These are phyloP conservation scores for Lachancea sp. DNA, from an alignment of 805 yeast genomes.

Conservation along the genomic window DNA sequence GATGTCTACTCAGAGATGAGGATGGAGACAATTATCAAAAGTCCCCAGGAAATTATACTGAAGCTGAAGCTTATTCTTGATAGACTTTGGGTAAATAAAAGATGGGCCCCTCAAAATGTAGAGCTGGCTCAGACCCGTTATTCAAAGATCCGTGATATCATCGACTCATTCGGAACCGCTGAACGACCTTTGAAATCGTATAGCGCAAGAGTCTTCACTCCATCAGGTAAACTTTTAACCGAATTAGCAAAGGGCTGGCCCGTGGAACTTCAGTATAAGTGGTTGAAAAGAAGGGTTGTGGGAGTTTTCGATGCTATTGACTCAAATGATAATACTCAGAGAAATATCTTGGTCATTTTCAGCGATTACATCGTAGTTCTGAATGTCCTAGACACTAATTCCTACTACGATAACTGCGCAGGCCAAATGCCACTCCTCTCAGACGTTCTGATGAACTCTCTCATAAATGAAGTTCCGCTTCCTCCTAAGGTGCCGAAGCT, in stretches of 20 bases:
- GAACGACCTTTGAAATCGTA: slow-evolving; percentile 39
- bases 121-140: slow-evolving; percentile 37
- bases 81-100: slow-evolving; percentile 47
- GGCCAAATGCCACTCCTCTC: slow-evolving; percentile 51
- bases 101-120: slow-evolving; percentile 35
- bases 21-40: slow-evolving; percentile 56
- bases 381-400: slow-evolving; percentile 41
- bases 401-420: slow-evolving; percentile 17
- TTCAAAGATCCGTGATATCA: slow-evolving; percentile 52
- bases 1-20: slow-evolving; percentile 43
- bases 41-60: slow-evolving; percentile 60
- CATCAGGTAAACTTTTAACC: slow-evolving; percentile 81
- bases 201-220: slow-evolving; percentile 71
- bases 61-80: slow-evolving; percentile 62
- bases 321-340: slow-evolving; percentile 28
- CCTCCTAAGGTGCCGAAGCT: slow-evolving; percentile 57
- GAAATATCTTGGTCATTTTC: slow-evolving; percentile 65
- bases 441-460: slow-evolving; percentile 82
- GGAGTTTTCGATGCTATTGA: slow-evolving; percentile 54
- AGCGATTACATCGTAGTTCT: slow-evolving; percentile 72
- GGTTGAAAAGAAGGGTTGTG: slow-evolving; percentile 82
- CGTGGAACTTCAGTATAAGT: slow-evolving; percentile 73
- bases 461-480: slow-evolving; percentile 78
- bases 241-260: slow-evolving; percentile 90
- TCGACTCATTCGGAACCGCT: slow-evolving; percentile 73